These are phyloP conservation scores for Saccharomyces pastorianus DNA, from an alignment of 1,139 yeast genomes.

Conservation along the genomic window DNA sequence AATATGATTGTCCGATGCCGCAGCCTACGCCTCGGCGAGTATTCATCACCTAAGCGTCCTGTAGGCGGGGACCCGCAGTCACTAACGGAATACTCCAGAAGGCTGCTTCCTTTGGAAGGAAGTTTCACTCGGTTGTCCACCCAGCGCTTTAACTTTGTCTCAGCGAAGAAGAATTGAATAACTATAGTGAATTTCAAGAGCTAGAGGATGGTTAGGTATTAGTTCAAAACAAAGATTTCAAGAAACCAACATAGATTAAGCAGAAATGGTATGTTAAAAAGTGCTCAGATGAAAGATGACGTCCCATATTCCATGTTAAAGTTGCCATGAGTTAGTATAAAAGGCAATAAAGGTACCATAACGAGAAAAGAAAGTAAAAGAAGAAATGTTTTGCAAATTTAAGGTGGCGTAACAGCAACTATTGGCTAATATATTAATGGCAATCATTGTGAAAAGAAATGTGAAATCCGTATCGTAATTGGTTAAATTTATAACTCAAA, in stretches of 20 bases:
- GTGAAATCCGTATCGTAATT: background rate
- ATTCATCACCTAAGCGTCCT: background rate
- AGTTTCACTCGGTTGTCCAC: background rate
- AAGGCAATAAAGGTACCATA: background rate
- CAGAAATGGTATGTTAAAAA: constrained; percentile 24
- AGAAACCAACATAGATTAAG: constrained; percentile 20
- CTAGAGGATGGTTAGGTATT: background rate
- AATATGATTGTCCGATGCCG: background rate
- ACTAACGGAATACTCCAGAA: background rate
- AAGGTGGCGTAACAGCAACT: background rate
- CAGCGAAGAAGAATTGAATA: constrained; percentile 1
- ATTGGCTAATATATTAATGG: background rate
- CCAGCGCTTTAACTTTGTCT: background rate
- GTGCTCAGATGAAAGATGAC: background rate
- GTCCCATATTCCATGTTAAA: background rate
- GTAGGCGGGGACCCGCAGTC: background rate
- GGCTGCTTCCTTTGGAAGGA: background rate
- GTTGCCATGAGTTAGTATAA: background rate
- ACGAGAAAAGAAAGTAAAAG: background rate
- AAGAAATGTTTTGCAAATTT: background rate
- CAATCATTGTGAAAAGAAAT: background rate
- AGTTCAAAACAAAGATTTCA: background rate
- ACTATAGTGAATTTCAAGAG: background rate
- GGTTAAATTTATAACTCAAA: background rate
- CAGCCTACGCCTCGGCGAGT: background rate